A percentile compares a stretch with the other conserved stretches of the same genome.
phyloP scores from a whole-genome alignment of 768 basidiomycete species.

The Neoboletus brunneissimus region DNA sequence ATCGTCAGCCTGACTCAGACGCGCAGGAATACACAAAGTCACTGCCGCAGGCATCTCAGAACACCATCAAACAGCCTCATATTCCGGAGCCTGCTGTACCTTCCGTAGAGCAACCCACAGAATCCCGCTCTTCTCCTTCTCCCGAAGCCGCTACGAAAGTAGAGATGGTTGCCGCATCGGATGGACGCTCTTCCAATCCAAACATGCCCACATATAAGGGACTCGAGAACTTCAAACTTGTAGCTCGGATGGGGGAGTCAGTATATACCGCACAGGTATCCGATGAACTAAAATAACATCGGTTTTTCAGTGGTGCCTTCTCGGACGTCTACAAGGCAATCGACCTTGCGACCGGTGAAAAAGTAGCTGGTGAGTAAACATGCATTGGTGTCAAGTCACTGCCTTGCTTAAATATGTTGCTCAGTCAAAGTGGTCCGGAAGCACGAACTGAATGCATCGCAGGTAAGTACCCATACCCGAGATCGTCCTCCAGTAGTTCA shows the following conservation, averaged over 20 bases:
- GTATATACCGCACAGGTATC: slow-evolving; percentile 33
- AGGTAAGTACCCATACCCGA: slow-evolving; percentile 58
- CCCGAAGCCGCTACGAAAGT: slow-evolving; percentile 11
- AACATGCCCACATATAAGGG: slow-evolving; percentile 87
- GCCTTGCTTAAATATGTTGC: slow-evolving; percentile 13
- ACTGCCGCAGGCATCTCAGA: slow-evolving; percentile 19
- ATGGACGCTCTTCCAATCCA: slow-evolving; percentile 68
- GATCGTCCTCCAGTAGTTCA: slow-evolving; percentile 25
- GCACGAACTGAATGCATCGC: slow-evolving; percentile 83
- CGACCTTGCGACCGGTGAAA: slow-evolving; percentile 69
- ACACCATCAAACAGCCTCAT: slow-evolving; percentile 34
- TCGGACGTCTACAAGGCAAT: slow-evolving; percentile 97
- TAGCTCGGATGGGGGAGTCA: slow-evolving; percentile 93
- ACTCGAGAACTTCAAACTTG: slow-evolving; percentile 71
- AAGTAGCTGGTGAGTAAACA: slow-evolving; percentile 68
- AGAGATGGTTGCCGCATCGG: slow-evolving; percentile 55
- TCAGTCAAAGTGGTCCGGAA: slow-evolving; percentile 93
- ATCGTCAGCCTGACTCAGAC: slow-evolving; percentile 40
- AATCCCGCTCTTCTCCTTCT: slow-evolving; percentile 23
- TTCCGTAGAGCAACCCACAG: slow-evolving; percentile 36
- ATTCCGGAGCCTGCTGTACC: slow-evolving; percentile 38
- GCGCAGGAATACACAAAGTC: slow-evolving; percentile 23
- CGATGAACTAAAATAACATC: slow-evolving; percentile 13
- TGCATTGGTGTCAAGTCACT: not conserved
- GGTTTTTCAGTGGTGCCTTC: slow-evolving; percentile 75